Base-by-base conservation (phyloP, 2,329 filamentous ascomycete genomes). In the Stagonosporopsis cucurbitacearum region DNA sequence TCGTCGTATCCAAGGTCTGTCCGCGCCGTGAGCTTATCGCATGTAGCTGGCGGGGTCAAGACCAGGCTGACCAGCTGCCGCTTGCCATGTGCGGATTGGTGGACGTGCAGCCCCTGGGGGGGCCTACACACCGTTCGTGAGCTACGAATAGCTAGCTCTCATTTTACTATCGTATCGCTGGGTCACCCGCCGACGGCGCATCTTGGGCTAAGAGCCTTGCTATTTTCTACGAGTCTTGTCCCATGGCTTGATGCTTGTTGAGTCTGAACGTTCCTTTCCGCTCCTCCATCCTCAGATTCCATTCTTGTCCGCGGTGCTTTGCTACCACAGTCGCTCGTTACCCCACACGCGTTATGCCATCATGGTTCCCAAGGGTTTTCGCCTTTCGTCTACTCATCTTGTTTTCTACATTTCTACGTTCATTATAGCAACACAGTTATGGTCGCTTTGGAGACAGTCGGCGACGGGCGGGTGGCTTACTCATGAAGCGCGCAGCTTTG, bases 391-490 rank as follows among this genome's bases (percentile, higher is more conserved):
- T 20, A 60, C 60, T 2, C 67, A 70, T 42, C 55, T 73, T 39
- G 43, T 67, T 40, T 69, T 72, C 33, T 72, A 69, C 50, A 61
- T 73, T 45, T 66, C 63, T 50, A 64, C 63, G 19, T 72, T 71
- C 42, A 60, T 73, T 26, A 69, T 73, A 45, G 59, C 62, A 13
- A 63, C 62, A 25, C 70, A 72, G 41, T 33, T 73, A 36, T 70
- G 63, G 61, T 66, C 66, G 19, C 54, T 69, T 39, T 73, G 69
- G 68, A 63, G 58, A 32, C 66, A 72, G 50, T 65, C 66, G 6
- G 50, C 61, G 9, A 58, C 53, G 23, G 59, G 53, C 39, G 64
- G 63, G 23, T 43, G 62, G 28, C 57, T 54, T 20, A 62, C 61
- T 32, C 36, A 54, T 39, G 50, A 58, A 20, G 25, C 33, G 20